These are phyloP conservation scores for Saccharomycodes ludwigii DNA, from an alignment of 805 yeast genomes.

Conservation along the genomic window DNA sequence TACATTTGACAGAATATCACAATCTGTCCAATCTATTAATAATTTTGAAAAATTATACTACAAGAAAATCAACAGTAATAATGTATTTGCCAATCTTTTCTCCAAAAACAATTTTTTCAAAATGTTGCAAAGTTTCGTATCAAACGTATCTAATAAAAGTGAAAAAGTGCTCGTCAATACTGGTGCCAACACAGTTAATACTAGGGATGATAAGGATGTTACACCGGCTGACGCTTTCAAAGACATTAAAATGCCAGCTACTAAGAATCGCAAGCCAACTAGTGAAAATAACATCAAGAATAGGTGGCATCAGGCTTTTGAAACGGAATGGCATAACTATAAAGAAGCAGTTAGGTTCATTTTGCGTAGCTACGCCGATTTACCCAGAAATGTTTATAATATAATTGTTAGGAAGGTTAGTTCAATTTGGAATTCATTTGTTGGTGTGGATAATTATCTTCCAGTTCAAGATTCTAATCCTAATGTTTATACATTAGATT, in stretches of 20 bases:
- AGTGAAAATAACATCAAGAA: conserved; percentile 5
- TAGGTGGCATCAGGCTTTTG: conserved; percentile 32
- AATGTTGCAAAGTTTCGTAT: conserved; percentile 7
- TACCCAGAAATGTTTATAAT: conserved; percentile 54
- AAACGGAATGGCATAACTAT: conserved; percentile 39
- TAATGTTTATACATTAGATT: conserved; percentile 11
- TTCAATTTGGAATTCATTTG: conserved; percentile 59
- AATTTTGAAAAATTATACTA: conserved; percentile 50
- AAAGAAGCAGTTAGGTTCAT: conserved; percentile 54
- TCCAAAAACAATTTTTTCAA: conserved; percentile 22
- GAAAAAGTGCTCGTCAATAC: background rate
- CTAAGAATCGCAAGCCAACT: conserved; percentile 3
- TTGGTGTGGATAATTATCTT: conserved; percentile 38
- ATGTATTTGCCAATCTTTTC: conserved; percentile 15
- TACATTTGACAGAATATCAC: conserved; percentile 85
- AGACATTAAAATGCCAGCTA: conserved; percentile 18
- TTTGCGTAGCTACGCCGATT: conserved; percentile 46
- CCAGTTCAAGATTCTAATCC: conserved; percentile 16
- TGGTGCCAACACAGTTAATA: background rate
- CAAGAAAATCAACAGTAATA: conserved; percentile 16
- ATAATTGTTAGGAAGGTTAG: conserved; percentile 35
- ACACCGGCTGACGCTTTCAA: conserved; percentile 9
- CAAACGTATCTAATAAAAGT: conserved; percentile 9
- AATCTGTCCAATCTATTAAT: conserved; percentile 64
- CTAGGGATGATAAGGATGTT: conserved; percentile 1